phyloP scores from a whole-genome alignment of 2,329 filamentous ascomycete genomes.

The Aspergillus sp. region DNA sequence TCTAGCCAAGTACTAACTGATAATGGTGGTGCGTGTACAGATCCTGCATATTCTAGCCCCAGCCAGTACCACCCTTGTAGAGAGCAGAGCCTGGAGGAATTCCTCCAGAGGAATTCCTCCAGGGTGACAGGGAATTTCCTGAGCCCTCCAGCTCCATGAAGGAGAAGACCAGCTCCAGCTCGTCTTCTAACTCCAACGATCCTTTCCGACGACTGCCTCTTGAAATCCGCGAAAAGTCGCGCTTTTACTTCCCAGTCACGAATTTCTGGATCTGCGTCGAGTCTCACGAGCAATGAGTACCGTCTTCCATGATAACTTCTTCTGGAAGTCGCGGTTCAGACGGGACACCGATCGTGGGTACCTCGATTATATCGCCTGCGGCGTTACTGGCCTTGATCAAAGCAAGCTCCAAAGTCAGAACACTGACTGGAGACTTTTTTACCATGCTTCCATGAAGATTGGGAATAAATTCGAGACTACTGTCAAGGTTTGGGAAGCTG shows the following conservation, averaged over 20 bases:
- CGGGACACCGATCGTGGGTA: conserved; percentile 9
- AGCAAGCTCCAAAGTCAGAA: not conserved
- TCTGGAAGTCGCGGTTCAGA: conserved; percentile 14
- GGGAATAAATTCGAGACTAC: not conserved
- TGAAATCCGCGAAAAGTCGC: conserved; percentile 10
- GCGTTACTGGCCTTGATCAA: not conserved
- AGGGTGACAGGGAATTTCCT: not conserved
- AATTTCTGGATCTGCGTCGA: conserved; percentile 6
- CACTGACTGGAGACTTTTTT: conserved; percentile 11
- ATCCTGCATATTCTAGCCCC: not conserved
- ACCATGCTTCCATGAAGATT: conserved; percentile 8
- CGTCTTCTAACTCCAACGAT: not conserved
- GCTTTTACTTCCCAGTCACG: not conserved
- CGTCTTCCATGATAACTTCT: conserved; percentile 7
- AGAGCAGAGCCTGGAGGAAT: not conserved
- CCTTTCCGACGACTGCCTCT: conserved; percentile 5
- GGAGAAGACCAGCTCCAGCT: not conserved
- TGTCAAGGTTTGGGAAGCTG: conserved; percentile 3
- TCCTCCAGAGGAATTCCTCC: conserved; percentile 7
- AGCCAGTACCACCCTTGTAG: not conserved
- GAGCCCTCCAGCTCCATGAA: not conserved
- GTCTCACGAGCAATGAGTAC: conserved; percentile 7
- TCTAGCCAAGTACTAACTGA: not conserved
- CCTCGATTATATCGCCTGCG: not conserved
- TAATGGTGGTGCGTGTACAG: not conserved